phyloP scores from a whole-genome alignment of 2,329 filamentous ascomycete genomes.

The Parastagonospora nodorum region DNA sequence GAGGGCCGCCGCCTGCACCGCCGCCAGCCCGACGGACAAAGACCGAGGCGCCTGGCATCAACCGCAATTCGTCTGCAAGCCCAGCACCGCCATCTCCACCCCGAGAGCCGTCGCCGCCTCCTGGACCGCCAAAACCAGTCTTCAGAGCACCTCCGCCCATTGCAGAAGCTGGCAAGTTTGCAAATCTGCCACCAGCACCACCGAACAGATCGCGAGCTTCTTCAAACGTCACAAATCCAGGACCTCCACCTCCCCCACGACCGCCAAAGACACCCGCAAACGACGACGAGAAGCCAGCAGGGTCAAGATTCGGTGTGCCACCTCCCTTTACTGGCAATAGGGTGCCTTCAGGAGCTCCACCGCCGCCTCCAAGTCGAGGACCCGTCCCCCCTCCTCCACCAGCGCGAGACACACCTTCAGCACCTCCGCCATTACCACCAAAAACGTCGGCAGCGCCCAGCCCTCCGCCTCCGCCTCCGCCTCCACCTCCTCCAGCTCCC shows the following conservation, averaged over 20 bases:
- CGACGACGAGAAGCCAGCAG: constrained; percentile 60
- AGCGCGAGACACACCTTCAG: constrained; percentile 47
- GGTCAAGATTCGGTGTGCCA: constrained; percentile 73
- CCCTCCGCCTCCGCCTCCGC: constrained; percentile 65
- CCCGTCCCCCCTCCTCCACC: constrained; percentile 65
- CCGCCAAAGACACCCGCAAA: constrained; percentile 63
- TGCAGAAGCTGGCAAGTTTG: constrained; percentile 87
- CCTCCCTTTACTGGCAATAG: constrained; percentile 75
- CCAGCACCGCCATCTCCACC: constrained; percentile 66
- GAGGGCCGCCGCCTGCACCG: constrained; percentile 66
- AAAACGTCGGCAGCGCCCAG: constrained; percentile 50
- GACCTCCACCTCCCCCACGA: constrained; percentile 67
- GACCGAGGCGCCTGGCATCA: constrained; percentile 46
- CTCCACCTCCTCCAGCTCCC: constrained; percentile 25
- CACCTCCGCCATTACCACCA: constrained; percentile 46
- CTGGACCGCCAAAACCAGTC: constrained; percentile 62
- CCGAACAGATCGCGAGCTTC: constrained; percentile 56
- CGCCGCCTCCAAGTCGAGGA: constrained; percentile 73
- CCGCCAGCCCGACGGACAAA: constrained; percentile 55
- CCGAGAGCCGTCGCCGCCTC: constrained; percentile 72
- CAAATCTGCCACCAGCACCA: constrained; percentile 55
- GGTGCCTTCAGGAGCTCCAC: constrained; percentile 67
- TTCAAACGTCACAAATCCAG: constrained; percentile 58
- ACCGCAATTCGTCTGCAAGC: constrained; percentile 57
- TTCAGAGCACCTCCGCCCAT: constrained; percentile 89